These are phyloP conservation scores for Hypoxylon sp. DNA, from an alignment of 2,329 filamentous ascomycete genomes.

Conservation along the genomic window DNA sequence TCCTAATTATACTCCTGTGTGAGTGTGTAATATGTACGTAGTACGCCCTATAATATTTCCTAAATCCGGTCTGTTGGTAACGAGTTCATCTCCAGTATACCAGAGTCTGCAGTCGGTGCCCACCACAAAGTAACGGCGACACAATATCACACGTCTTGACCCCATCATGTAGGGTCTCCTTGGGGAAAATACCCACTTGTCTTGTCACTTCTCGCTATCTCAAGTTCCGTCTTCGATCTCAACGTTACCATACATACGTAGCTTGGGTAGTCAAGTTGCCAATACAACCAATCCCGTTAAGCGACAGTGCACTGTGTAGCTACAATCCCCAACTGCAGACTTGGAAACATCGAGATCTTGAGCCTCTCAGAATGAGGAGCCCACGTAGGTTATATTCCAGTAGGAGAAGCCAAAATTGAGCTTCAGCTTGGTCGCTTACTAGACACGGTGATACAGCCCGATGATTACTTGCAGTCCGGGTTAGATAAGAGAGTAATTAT, in stretches of 20 bases:
- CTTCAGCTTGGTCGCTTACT: conserved; percentile 15
- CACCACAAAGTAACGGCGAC: conserved; percentile 27
- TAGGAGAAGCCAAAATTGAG: conserved; percentile 4
- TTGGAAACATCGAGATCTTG: conserved; percentile 28
- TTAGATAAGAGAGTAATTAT: conserved; percentile 8
- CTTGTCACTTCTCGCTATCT: conserved; percentile 40
- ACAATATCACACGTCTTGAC: conserved; percentile 24
- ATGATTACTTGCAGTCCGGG: not conserved
- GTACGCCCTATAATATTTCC: conserved; percentile 22
- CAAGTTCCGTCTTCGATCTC: conserved; percentile 36
- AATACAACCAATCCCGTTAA: conserved; percentile 26
- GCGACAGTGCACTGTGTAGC: conserved; percentile 23
- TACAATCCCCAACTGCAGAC: conserved; percentile 23
- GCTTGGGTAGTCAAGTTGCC: conserved; percentile 12
- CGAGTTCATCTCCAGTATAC: conserved; percentile 30
- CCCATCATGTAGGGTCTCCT: conserved; percentile 24
- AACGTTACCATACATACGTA: conserved; percentile 28
- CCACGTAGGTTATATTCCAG: conserved; percentile 9
- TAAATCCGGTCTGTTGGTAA: conserved; percentile 41
- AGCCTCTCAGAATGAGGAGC: conserved; percentile 11
- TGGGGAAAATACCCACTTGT: conserved; percentile 40
- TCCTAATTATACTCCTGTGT: conserved; percentile 15
- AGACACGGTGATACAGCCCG: not conserved
- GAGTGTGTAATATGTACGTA: conserved; percentile 21
- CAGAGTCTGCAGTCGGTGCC: conserved; percentile 25